Percentiles rank a stretch among this genome's conserved stretches.
These are phyloP conservation scores for Moricandia arvensis DNA, from an alignment of 345 rosid genomes.

Conservation along the genomic window DNA sequence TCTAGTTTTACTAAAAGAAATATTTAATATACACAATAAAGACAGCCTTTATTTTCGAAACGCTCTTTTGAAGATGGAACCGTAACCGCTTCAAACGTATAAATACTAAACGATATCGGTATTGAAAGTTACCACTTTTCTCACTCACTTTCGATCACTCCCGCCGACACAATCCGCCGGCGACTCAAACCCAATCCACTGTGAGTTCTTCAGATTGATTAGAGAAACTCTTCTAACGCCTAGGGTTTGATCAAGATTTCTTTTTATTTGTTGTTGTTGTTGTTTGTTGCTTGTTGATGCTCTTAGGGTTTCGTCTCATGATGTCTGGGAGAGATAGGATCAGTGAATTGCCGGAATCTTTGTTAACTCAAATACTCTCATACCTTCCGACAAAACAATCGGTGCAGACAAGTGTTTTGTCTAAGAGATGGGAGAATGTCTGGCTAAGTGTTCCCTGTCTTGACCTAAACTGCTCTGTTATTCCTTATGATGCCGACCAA, in stretches of 20 bases:
- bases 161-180: not conserved
- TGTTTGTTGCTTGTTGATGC: no score
- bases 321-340: slow-evolving; percentile 6
- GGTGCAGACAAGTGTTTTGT: slow-evolving; percentile 19
- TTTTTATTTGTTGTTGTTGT: no score
- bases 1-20: not conserved
- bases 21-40: no score
- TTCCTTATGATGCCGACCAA: no score
- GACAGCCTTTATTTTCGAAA: not conserved
- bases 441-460: slow-evolving; percentile 13
- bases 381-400: slow-evolving; percentile 16
- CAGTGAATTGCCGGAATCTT: slow-evolving; percentile 20
- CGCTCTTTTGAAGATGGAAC: not conserved
- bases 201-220: not conserved
- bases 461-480: not conserved
- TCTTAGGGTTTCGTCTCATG: not conserved
- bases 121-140: no score
- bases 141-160: no score
- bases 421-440: slow-evolving; percentile 4
- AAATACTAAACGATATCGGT: not conserved
- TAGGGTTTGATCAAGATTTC: not conserved
- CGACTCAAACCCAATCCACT: not conserved
- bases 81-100: not conserved
- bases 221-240: not conserved
- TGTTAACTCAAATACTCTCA: slow-evolving; percentile 19